Percentiles rank a stretch among this genome's conserved stretches.
phyloP scores from a whole-genome alignment of 78 protist genomes.

The Dictyostelium citrinum region DNA sequence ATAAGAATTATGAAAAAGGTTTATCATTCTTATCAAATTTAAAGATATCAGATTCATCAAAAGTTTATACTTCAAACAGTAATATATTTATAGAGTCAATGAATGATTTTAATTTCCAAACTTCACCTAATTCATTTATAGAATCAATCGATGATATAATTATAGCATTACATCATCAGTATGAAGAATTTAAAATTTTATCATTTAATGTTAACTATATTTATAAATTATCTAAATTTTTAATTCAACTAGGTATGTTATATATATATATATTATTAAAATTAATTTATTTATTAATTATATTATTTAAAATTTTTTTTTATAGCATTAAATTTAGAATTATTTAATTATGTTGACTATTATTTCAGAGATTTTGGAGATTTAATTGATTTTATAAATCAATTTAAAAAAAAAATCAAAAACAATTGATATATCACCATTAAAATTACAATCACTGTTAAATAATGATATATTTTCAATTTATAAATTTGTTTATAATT shows the following conservation, averaged over 20 bases:
- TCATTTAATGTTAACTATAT: not conserved
- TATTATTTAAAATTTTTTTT: not conserved
- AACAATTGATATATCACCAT: not conserved
- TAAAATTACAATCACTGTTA: not conserved
- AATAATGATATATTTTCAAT: conserved; percentile 14
- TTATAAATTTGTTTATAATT: not conserved
- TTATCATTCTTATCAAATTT: not conserved
- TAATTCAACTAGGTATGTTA: conserved; percentile 4
- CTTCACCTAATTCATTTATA: not conserved
- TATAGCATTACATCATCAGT: conserved; percentile 21
- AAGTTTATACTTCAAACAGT: not conserved
- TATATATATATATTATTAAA: not conserved
- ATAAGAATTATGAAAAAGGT: not conserved
- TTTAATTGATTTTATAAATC: not conserved
- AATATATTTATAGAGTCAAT: not conserved
- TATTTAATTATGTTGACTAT: conserved; percentile 4
- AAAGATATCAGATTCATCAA: not conserved
- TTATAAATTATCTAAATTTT: not conserved
- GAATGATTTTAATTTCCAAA: not conserved
- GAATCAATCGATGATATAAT: not conserved
- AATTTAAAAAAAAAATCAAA: not conserved
- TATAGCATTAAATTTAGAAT: conserved; percentile 3
- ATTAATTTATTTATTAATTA: not conserved
- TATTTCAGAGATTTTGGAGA: conserved; percentile 36
- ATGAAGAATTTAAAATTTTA: conserved; percentile 50